Conservation (phyloP, 192 early-diverging fungal species). For the Rhizophagus sp. region DNA sequence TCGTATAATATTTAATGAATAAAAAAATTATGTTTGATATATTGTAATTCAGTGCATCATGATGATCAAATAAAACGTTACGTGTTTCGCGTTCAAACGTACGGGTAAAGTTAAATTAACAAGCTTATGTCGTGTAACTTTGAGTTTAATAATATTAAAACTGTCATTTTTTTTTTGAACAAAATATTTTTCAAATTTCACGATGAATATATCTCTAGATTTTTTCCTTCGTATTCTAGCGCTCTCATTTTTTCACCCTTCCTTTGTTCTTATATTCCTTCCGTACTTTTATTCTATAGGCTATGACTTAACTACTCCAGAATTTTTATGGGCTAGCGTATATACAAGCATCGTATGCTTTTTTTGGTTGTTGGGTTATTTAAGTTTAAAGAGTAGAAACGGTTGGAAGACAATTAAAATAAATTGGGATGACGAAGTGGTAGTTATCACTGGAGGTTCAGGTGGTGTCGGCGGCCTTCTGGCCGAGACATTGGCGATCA, state of each 20-base stretch:
- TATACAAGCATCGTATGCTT: constrained; percentile 1
- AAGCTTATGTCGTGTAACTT: not conserved
- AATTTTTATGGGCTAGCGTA: constrained; percentile 11
- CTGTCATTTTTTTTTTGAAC: too few relatives aligned
- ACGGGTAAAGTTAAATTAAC: not conserved
- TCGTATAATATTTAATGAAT: not conserved
- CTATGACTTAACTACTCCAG: not conserved
- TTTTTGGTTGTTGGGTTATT: constrained; percentile 14
- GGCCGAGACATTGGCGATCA: constrained; percentile 46
- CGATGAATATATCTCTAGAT: constrained; percentile 21
- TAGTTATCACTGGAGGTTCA: constrained; percentile 68
- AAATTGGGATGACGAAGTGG: constrained; percentile 61
- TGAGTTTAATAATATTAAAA: not conserved
- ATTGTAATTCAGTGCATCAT: not conserved
- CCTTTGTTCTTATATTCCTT: constrained; percentile 20
- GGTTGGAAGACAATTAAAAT: constrained; percentile 29
- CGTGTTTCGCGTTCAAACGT: not conserved
- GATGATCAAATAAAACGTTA: not conserved
- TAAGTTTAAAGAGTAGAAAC: constrained; percentile 18
- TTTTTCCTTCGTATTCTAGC: constrained; percentile 26
- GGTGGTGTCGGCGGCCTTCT: constrained; percentile 59
- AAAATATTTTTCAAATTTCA: not conserved
- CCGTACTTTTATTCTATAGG: constrained; percentile 1
- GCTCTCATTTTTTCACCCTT: constrained; percentile 15
- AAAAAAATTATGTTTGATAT: not conserved